These are phyloP conservation scores for Alternaria viburni DNA, from an alignment of 2,329 filamentous ascomycete genomes.

Conservation along the genomic window DNA sequence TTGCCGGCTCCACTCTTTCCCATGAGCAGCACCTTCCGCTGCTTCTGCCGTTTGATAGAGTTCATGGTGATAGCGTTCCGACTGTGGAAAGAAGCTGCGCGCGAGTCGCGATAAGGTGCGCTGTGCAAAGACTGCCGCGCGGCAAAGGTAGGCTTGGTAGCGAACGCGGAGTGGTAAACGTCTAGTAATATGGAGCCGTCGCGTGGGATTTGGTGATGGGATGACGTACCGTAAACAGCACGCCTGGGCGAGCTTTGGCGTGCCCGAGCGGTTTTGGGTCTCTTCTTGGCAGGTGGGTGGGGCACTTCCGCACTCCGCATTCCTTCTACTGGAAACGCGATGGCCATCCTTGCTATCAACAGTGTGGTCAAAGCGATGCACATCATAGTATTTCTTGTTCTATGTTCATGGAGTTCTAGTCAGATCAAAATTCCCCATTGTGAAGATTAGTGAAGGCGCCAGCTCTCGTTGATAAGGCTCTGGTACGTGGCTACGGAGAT, in stretches of 20 bases:
- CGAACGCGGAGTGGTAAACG: background rate
- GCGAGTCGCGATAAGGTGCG: background rate
- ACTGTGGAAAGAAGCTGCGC: background rate
- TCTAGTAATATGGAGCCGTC: background rate
- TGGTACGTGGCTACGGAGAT: conserved; percentile 5
- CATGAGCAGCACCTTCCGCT: conserved; percentile 65
- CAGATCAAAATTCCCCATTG: background rate
- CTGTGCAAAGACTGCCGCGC: background rate
- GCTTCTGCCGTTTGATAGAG: conserved; percentile 56
- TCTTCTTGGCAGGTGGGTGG: conserved; percentile 12
- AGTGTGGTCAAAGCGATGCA: background rate
- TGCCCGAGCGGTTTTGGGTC: conserved; percentile 1
- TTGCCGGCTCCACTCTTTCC: conserved; percentile 97
- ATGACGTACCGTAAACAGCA: conserved; percentile 26
- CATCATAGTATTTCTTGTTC: background rate
- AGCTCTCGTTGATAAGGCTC: background rate
- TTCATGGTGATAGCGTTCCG: conserved; percentile 36
- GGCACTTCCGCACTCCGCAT: conserved; percentile 12
- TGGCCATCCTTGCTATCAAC: conserved; percentile 3
- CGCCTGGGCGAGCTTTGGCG: conserved; percentile 11
- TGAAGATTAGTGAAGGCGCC: background rate
- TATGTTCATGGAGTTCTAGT: background rate
- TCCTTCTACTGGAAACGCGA: conserved; percentile 1
- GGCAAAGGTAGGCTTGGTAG: background rate
- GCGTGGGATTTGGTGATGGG: background rate